Base-by-base conservation (phyloP, 2,329 filamentous ascomycete genomes). In the Incumbomyces lentus region DNA sequence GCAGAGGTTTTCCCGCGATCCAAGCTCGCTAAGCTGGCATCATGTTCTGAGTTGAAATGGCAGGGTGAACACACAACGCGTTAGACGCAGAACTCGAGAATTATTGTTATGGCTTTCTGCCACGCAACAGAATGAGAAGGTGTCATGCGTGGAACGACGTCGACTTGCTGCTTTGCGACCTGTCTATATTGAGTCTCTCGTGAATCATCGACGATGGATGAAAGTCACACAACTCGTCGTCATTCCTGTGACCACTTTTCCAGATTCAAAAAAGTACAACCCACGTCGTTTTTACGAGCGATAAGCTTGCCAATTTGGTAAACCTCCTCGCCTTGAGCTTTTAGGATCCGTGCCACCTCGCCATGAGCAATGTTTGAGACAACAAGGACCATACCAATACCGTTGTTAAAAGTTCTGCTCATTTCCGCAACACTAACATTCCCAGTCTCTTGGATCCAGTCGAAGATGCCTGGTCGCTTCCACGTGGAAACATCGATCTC, bases 321-420 rank as follows among this genome's bases (percentile, higher is more conserved):
- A 2, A 94, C 86, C 49, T 71, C 81, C 73, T 95, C 89, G 13
- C 86, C 86, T 38, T 76, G 73, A 19, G 69, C 71, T 58, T 79
- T 72, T 17, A 95, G 69, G 37, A 77, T 68, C 44, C 70, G 65
- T 16, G 71, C 70, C 1, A 86, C 80, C 32, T 73, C 70, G 5
- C 77, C 73, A 1, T 73, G 85, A 55, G 84, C 75, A 30, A 69
- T 73, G 47, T 75, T 70, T 22, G 76, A 77, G 2, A 95, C 86
- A 4, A 88, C 87, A 26, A 89, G 72, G 5, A 95, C 85, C 89
- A 98, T 96, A 39, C 92, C 92, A 37, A 98, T 70, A 42, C 92
- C 92, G 6, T 84, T 88, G 70, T 98, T 98, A 76, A 95, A 96
- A 1, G 88, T 92, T 48, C 88, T 76, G 43, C 83, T 87, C 77